A percentile compares a stretch with the other conserved stretches of the same genome.
phyloP scores from a whole-genome alignment of 768 basidiomycete genomes.

The Austroboletus eburneus region DNA sequence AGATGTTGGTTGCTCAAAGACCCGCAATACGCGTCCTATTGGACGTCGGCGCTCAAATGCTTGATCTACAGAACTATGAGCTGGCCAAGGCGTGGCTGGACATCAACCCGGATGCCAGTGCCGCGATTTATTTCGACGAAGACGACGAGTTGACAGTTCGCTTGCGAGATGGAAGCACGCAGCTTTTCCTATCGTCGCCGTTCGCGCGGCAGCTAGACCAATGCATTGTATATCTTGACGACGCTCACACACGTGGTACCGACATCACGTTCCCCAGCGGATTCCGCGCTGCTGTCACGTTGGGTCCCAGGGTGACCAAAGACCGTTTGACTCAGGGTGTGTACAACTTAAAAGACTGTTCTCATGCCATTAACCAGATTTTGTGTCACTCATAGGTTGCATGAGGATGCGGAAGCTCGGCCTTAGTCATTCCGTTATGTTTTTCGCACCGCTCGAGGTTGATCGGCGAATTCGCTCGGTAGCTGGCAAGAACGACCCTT shows the following conservation, averaged over 20 bases:
- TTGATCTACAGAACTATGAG: conserved; percentile 44
- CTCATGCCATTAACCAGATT: neutral
- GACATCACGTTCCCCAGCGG: conserved; percentile 34
- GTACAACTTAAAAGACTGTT: neutral
- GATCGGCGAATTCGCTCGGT: conserved; percentile 34
- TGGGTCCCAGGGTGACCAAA: conserved; percentile 36
- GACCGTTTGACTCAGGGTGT: conserved; percentile 35
- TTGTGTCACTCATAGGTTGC: conserved; percentile 33
- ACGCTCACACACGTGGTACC: conserved; percentile 38
- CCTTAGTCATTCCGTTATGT: conserved; percentile 43
- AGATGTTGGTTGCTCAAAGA: conserved; percentile 30
- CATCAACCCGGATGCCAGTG: conserved; percentile 11
- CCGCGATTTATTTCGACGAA: conserved; percentile 33
- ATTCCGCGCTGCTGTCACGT: conserved; percentile 35
- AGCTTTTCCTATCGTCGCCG: conserved; percentile 31
- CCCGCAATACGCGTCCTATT: conserved; percentile 45
- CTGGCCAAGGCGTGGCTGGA: conserved; percentile 41
- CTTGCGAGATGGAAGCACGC: conserved; percentile 25
- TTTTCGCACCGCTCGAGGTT: conserved; percentile 43
- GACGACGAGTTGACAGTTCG: conserved; percentile 33
- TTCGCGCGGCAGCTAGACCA: conserved; percentile 32
- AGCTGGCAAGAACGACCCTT: conserved; percentile 5
- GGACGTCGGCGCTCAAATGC: conserved; percentile 55
- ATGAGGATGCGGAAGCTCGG: conserved; percentile 53
- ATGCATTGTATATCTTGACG: conserved; percentile 37